phyloP scores from a whole-genome alignment of 352 stramenopile genomes.

The Phytophthora pseudosyringae region DNA sequence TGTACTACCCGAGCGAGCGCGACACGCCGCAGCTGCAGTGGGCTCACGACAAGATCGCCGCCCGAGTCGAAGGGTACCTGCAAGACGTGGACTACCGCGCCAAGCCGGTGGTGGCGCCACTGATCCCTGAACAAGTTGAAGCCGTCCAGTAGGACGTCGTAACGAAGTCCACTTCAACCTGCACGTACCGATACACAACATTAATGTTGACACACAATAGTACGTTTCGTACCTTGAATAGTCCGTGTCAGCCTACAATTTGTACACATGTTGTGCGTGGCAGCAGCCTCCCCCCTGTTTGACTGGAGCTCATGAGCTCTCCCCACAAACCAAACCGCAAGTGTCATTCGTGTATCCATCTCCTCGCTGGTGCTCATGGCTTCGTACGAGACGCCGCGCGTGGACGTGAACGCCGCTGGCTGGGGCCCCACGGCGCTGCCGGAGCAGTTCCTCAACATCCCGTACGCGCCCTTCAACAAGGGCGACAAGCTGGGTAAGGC shows the following conservation, averaged over 20 bases:
- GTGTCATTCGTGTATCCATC: conserved; percentile 27
- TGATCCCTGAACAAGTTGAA: conserved; percentile 18
- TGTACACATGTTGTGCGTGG: not conserved
- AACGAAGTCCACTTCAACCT: conserved; percentile 7
- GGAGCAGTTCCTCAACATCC: conserved; percentile 93
- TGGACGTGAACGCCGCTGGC: conserved; percentile 84
- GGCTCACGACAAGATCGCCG: conserved; percentile 72
- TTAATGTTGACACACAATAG: too few species aligned
- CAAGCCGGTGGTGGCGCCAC: not conserved
- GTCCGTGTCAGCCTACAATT: not conserved
- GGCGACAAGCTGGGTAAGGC: conserved; percentile 94
- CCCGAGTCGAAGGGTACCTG: conserved; percentile 54
- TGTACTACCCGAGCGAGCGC: conserved; percentile 73
- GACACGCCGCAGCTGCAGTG: conserved; percentile 64
- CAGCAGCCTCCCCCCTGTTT: conserved; percentile 9
- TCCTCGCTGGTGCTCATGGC: conserved; percentile 45
- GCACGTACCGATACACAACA: not conserved
- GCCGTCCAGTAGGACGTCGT: conserved; percentile 28
- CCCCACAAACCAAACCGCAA: too few species aligned
- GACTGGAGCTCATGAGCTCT: conserved; percentile 22
- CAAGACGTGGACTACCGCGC: conserved; percentile 17
- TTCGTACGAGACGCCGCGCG: conserved; percentile 73
- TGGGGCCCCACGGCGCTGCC: conserved; percentile 89
- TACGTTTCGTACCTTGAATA: too few species aligned
- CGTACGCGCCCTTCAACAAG: conserved; percentile 96